phyloP scores from a whole-genome alignment of 2,329 filamentous ascomycete genomes.

The Fusarium longipes region DNA sequence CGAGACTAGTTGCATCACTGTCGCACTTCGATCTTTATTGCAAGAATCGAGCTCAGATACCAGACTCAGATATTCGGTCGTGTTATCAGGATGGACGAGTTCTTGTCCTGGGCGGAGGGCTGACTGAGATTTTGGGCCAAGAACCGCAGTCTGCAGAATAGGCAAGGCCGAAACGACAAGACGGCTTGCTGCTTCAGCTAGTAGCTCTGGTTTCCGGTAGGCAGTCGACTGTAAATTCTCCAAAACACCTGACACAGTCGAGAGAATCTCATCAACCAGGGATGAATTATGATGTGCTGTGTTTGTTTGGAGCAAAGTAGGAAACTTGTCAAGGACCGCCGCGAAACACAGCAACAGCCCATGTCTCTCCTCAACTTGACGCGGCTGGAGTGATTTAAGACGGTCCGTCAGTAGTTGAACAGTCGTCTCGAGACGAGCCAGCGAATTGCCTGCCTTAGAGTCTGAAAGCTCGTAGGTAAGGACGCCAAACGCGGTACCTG shows the following conservation, averaged over 20 bases:
- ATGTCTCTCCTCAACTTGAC: constrained; percentile 77
- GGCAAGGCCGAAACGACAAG: constrained; percentile 66
- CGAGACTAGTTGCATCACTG: constrained; percentile 39
- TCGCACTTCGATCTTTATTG: not conserved
- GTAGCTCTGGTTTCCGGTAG: constrained; percentile 71
- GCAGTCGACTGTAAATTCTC: constrained; percentile 55
- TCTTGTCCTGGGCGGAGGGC: constrained; percentile 39
- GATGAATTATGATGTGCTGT: constrained; percentile 33
- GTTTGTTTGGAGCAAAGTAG: constrained; percentile 45
- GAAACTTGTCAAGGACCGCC: constrained; percentile 63
- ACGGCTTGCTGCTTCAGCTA: constrained; percentile 70
- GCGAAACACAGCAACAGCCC: constrained; percentile 73
- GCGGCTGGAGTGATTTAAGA: constrained; percentile 58
- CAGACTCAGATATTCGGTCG: constrained; percentile 37
- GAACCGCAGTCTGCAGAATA: constrained; percentile 55
- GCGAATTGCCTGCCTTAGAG: constrained; percentile 21
- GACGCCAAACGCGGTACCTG: constrained; percentile 75
- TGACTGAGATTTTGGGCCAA: constrained; percentile 26
- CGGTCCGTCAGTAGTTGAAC: constrained; percentile 57
- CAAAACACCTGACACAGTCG: constrained; percentile 52
- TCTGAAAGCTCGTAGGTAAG: constrained; percentile 60
- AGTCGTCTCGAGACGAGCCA: constrained; percentile 49
- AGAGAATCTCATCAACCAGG: constrained; percentile 47
- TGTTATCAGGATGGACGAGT: constrained; percentile 39
- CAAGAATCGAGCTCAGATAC: constrained; percentile 37